Evolutionary conservation across 805 yeast species (phyloP).

Genomic region (Wickerhamiella allomyrinae): DNA sequence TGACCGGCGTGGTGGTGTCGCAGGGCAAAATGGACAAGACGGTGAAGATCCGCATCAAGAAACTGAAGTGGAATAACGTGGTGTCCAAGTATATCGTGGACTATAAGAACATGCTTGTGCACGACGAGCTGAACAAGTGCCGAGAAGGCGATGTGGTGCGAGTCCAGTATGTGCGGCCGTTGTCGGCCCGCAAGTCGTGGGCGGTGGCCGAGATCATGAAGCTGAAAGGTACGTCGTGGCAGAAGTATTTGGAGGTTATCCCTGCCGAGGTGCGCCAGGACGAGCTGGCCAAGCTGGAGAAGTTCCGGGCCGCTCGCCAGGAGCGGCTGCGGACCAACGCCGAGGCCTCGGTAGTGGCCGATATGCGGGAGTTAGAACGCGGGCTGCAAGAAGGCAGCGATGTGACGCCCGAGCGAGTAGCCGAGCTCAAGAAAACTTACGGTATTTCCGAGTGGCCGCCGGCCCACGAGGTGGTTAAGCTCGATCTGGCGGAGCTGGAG

Average conservation of each 20-base stretch:
- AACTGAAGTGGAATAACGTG: conserved; percentile 50
- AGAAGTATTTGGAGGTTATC: conserved; percentile 60
- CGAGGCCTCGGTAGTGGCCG: conserved; percentile 16
- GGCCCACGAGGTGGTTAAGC: conserved; percentile 25
- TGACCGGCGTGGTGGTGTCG: conserved; percentile 83
- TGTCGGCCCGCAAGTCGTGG: conserved; percentile 68
- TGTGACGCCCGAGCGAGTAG: conserved; percentile 28
- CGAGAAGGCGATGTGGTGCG: conserved; percentile 93
- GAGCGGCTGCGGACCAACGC: conserved; percentile 18
- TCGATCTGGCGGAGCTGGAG: conserved; percentile 30
- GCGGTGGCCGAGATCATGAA: conserved; percentile 84
- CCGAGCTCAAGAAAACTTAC: conserved; percentile 31
- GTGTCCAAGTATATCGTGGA: conserved; percentile 44
- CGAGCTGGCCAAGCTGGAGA: conserved; percentile 41
- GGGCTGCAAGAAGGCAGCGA: conserved; percentile 12
- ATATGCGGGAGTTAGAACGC: conserved; percentile 18
- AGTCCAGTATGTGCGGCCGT: conserved; percentile 69
- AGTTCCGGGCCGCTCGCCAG: conserved; percentile 39
- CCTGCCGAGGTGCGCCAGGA: conserved; percentile 51
- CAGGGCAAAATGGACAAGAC: conserved; percentile 96
- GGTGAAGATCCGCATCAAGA: conserved; percentile 79
- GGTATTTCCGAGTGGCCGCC: conserved; percentile 36
- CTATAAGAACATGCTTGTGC: conserved; percentile 77
- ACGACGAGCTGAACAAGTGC: conserved; percentile 83
- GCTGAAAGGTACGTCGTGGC: conserved; percentile 86